Percentiles rank a stretch among this genome's conserved stretches.
These are phyloP conservation scores for Fusarium sp. DNA, from an alignment of 2,329 filamentous ascomycete species.

Conservation along the genomic window DNA sequence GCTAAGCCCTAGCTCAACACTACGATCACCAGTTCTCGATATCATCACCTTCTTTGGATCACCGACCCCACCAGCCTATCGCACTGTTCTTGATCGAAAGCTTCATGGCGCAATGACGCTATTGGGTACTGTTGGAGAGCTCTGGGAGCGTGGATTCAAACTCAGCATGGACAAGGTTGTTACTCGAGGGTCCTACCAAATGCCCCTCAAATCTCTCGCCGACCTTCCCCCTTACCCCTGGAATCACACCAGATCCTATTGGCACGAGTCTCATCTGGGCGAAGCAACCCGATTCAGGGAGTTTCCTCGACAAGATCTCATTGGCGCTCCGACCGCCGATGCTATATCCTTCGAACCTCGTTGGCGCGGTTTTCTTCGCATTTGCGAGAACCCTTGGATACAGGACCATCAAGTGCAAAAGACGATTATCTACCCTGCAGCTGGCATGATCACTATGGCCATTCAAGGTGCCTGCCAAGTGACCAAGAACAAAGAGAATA, in stretches of 20 bases:
- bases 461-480: slow-evolving; percentile 62
- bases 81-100: slow-evolving; percentile 49
- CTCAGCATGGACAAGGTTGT: slow-evolving; percentile 53
- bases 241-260: slow-evolving; percentile 66
- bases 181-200: slow-evolving; percentile 28
- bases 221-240: slow-evolving; percentile 67
- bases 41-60: slow-evolving; percentile 46
- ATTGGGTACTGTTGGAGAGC: slow-evolving; percentile 52
- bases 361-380: slow-evolving; percentile 64
- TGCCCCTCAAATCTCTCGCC: slow-evolving; percentile 53
- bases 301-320: slow-evolving; percentile 63
- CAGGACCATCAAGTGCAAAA: slow-evolving; percentile 65
- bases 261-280: slow-evolving; percentile 66
- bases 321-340: slow-evolving; percentile 62
- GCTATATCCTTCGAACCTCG: slow-evolving; percentile 60
- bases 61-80: slow-evolving; percentile 40
- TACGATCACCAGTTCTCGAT: slow-evolving; percentile 56
- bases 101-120: slow-evolving; percentile 43
- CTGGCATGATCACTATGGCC: slow-evolving; percentile 64
- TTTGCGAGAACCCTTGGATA: slow-evolving; percentile 66
- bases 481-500: slow-evolving; percentile 38
- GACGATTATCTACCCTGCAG: slow-evolving; percentile 64
- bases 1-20: slow-evolving; percentile 56
- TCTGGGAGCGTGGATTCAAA: slow-evolving; percentile 55
- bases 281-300: slow-evolving; percentile 59